A percentile compares a stretch with the other conserved stretches of the same genome.
These are phyloP conservation scores for Pythium rhizo-oryzae DNA, from an alignment of 352 stramenopile species.

Conservation along the genomic window DNA sequence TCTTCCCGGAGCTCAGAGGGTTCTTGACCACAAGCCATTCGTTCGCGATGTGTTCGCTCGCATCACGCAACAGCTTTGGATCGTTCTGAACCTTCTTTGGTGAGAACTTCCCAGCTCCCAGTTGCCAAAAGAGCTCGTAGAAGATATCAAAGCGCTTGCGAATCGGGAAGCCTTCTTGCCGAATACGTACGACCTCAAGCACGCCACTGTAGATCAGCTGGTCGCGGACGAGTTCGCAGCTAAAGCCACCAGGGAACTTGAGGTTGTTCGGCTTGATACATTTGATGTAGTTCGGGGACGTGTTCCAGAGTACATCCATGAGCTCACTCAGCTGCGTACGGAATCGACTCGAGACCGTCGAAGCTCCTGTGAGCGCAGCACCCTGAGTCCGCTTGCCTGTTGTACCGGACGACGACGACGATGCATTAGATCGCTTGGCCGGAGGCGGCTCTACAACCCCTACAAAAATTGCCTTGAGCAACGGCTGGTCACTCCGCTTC, in stretches of 20 bases:
- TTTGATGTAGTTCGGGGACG: conserved; percentile 94
- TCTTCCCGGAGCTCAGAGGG: conserved; percentile 10
- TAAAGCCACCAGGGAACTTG: conserved; percentile 91
- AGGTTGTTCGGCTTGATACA: conserved; percentile 96
- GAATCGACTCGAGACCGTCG: conserved; percentile 74
- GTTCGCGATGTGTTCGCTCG: conserved; percentile 51
- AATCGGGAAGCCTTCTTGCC: conserved; percentile 91
- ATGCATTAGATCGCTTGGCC: conserved; percentile 20
- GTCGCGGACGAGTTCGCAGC: conserved; percentile 86
- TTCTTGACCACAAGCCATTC: conserved; percentile 47
- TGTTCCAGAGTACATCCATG: conserved; percentile 84
- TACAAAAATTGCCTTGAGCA: conserved; percentile 67
- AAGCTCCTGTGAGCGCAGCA: conserved; percentile 53
- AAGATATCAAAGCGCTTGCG: conserved; percentile 78
- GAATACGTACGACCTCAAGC: conserved; percentile 92
- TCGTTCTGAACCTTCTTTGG: conserved; percentile 32
- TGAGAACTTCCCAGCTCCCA: conserved; percentile 37
- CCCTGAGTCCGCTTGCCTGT: conserved; percentile 20
- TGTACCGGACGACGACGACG: not conserved
- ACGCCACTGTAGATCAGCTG: conserved; percentile 93
- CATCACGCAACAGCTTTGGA: conserved; percentile 30
- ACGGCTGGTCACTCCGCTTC: conserved; percentile 59
- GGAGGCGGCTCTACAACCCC: not conserved
- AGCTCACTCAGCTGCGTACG: conserved; percentile 78
- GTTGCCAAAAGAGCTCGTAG: conserved; percentile 70